Evolutionary conservation across 495 filamentous ascomycete genomes (phyloP).

Genomic region (Lophiostoma macrostomum): DNA sequence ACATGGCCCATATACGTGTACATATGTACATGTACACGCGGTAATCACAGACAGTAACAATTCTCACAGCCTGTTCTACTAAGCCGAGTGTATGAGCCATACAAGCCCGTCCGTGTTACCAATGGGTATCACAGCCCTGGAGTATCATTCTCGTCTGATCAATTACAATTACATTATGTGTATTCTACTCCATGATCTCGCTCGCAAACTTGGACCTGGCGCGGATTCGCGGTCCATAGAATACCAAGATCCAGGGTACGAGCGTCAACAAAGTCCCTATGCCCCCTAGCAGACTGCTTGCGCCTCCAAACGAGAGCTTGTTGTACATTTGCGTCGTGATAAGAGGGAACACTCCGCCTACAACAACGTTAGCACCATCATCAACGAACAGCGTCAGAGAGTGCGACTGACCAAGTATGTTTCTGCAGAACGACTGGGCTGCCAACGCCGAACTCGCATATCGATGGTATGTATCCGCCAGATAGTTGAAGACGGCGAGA

Average conservation of each 20-base stretch:
- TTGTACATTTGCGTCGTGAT: conserved; percentile 69
- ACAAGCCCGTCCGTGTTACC: too few species aligned
- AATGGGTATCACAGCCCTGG: too few species aligned
- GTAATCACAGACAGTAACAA: too few species aligned
- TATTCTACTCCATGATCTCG: conserved; percentile 35
- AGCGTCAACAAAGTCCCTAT: conserved; percentile 67
- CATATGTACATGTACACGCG: too few species aligned
- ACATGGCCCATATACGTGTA: too few species aligned
- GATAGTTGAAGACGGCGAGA: conserved; percentile 88
- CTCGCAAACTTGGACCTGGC: conserved; percentile 72
- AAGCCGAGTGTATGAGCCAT: too few species aligned
- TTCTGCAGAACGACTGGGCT: conserved; percentile 80
- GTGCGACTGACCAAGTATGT: conserved; percentile 54
- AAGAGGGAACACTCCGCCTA: conserved; percentile 75
- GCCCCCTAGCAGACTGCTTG: conserved; percentile 71
- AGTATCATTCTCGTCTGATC: too few species aligned
- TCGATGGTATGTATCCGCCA: conserved; percentile 84
- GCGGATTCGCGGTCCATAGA: conserved; percentile 76
- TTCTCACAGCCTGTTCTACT: too few species aligned
- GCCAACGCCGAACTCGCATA: conserved; percentile 86
- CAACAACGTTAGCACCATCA: not conserved
- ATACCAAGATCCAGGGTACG: conserved; percentile 82
- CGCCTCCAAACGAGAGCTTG: conserved; percentile 67
- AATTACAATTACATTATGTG: too few species aligned
- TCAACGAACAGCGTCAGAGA: not conserved